phyloP scores from a whole-genome alignment of 2,329 filamentous ascomycete species.

The Talaromyces sp. region DNA sequence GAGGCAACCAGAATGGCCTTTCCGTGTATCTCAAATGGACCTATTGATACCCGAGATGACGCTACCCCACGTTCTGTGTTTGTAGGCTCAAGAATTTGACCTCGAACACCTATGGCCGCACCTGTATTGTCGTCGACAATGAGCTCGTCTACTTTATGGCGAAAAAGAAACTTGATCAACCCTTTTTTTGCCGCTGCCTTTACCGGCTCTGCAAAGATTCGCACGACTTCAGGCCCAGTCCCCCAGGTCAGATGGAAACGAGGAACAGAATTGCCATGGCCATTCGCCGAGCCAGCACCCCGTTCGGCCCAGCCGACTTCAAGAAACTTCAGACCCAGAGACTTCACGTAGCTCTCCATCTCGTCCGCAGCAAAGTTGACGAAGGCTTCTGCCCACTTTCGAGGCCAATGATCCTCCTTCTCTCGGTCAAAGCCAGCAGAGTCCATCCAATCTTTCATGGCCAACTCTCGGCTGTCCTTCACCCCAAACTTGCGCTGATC shows the following conservation, averaged over 20 bases:
- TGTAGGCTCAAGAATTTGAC: conserved; percentile 52
- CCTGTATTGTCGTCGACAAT: conserved; percentile 51
- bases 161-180: conserved; percentile 53
- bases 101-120: conserved; percentile 52
- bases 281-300: conserved; percentile 53
- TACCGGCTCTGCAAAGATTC: conserved; percentile 57
- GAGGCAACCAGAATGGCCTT: conserved; percentile 54
- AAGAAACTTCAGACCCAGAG: conserved; percentile 51
- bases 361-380: conserved; percentile 59
- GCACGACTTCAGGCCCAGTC: conserved; percentile 58
- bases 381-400: conserved; percentile 60
- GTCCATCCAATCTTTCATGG: conserved; percentile 57
- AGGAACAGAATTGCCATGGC: conserved; percentile 61
- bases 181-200: conserved; percentile 51
- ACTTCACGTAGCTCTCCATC: conserved; percentile 57
- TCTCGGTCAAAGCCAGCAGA: conserved; percentile 58
- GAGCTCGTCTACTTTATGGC: conserved; percentile 57
- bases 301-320: conserved; percentile 62
- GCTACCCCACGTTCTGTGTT: conserved; percentile 50
- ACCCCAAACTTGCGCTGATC: too few relatives aligned
- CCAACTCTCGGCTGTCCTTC: conserved; percentile 22
- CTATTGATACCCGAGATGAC: conserved; percentile 45
- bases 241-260: conserved; percentile 63
- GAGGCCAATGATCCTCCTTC: conserved; percentile 53
- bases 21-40: conserved; percentile 53